Evolutionary conservation across 495 filamentous ascomycete species (phyloP), one percentile per base, ranked within the genome.

Genomic region (Ramalina intermedia): DNA sequence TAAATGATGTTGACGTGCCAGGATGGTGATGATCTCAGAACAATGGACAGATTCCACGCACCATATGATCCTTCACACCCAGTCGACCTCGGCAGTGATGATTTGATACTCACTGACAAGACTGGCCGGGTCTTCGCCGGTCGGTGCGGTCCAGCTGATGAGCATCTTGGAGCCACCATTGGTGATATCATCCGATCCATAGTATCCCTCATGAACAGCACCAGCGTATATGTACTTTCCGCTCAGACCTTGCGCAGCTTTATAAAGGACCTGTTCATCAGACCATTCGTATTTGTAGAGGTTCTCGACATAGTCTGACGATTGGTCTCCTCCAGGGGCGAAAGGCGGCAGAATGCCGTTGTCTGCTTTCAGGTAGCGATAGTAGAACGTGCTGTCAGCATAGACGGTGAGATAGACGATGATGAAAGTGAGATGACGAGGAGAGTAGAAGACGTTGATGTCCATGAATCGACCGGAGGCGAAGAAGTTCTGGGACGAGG

Each of bases 311-410:
- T 52, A 63, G 20, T 63, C 61, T 8, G 33, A 46, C 18, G 39
- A 44, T 0, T 43, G 27, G 39, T 60, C 49, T n/a, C 47, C 56
- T 21, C 51, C 58, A 13, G 48, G 54, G 9, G 51, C 59, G 27
- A 39, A 52, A 13, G 54, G 53, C 1, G 62, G 62, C 9, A 61
- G 45, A 3, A 65, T 61, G 12, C 61, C 47, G 11, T 51, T 39
- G 16, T 53, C 40, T 14, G 62, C 48, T 41, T 59, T 43, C 18
- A 65, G 59, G 47, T 61, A 65, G 40, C 62, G 62, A 36, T 58
- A 65, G 43, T 64, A 65, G 39, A 65, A 62, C 26, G 52, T 64
- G 46, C 51, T 65, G 54, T 64, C 62, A 23, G 59, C 62, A 36
- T 58, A 62, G n/a, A 47, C 41, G 4, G 54, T 61, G 37, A 64